Evolutionary conservation across 164 flowering plant species (phyloP), one percentile per base, ranked within the genome.

Genomic region (Nelumbo lutea): DNA sequence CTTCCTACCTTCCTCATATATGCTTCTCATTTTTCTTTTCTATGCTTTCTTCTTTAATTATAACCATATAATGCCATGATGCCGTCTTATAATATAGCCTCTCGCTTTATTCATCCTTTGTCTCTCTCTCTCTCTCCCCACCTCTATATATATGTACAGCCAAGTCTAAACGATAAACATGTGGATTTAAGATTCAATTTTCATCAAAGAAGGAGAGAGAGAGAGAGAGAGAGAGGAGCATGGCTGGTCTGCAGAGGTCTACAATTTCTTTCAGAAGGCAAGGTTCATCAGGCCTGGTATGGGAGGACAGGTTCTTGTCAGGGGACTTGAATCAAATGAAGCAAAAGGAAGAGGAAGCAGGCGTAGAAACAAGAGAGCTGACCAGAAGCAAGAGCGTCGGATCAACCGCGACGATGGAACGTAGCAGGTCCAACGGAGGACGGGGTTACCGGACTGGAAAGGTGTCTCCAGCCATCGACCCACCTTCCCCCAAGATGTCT

Each of bases 221-320:
- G 67, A 43, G 64, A 63, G 56, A 57, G 66, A 68, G 63, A 65
- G 48, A 39, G 52, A 43, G 68, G 57, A 27, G 9, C 45, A 84
- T 81, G 91, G 87, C 68, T 5, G 88, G 79, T 27, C 76, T 90
- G 71, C 90, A 79, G 70, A 86, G 95, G 73, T 92, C 98, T 9
- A 79, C 71, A 42, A 74, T 77, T 41, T 87, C 96, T 11, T 92
- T 90, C 66, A 81, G 98, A 71, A 85, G 98, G 57, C 87, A 83
- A 68, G 98, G 98, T 40, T 92, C 96, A 2, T 92, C 98, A 2
- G 98, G 98, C 1, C 67, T 82, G 45, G 85, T 92, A 40, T 92
- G 96, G 96, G 93, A 90, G 59, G 97, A 90, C 72, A 80, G 78
- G 65, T 62, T 83, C 46, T 56, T 85, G 8, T 61, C 83, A 4